Base-by-base conservation (phyloP, 2,329 filamentous ascomycete species). In the Cercospora zeae-maydis region DNA sequence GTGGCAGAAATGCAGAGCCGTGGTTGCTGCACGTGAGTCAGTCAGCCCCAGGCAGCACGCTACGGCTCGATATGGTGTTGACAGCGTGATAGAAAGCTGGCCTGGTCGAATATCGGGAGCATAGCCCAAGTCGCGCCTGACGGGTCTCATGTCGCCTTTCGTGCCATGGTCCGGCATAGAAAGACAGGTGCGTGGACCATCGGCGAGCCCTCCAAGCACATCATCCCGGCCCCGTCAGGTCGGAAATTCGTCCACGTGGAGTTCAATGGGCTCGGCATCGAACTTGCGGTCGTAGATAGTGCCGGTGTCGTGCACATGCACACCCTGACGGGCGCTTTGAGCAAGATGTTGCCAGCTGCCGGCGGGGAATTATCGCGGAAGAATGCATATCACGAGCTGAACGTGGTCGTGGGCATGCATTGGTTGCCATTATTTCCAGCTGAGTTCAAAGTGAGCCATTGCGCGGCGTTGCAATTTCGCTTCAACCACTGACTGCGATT, bases 51-150 rank as follows among this genome's bases (percentile, higher is more conserved):
- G 10, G 31, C 30, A n/a, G 52, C 24, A 31, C 9, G 31, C 19
- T 60, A 4, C 37, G 51, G 21, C 36, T 58, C 24, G 54, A 39
- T 10, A 53, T 57, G 11, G 56, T 47, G 34, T 61, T 61, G 57
- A 59, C 64, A 55, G 51, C 55, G 13, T n/a, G 24, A 10, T 19
- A 96, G 92, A 74, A 86, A 86, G 67, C 84, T 97, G 59, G 87
- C 90, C 31, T 98, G 93, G 93, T 96, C 93, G 10, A 92, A 88
- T 71, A 85, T 87, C 64, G 93, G 93, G 47, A 92, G 88, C 63
- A 91, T 98, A 68, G 93, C 93, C 30, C 89, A 88, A 59, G 89
- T 98, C 68, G 85, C 88, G 19, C 79, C 85, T 14, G 89, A 93
- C 76, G 89, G 90, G 30, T 83, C 83, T 53, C 83, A 82, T 13